phyloP scores from a whole-genome alignment of 176 grass and related monocot species.

The Microstegium vimineum region DNA sequence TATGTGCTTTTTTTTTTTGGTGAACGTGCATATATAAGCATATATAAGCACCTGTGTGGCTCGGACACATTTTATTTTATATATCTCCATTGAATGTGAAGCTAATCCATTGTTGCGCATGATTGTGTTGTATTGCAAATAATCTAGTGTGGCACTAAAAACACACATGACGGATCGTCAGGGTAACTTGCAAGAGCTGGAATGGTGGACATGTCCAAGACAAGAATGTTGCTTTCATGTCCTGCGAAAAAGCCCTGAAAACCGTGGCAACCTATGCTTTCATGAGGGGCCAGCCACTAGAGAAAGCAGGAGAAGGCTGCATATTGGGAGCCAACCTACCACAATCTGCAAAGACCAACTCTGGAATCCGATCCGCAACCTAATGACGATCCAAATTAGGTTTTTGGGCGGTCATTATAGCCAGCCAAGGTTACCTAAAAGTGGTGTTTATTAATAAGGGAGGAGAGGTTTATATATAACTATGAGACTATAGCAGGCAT shows the following conservation, averaged over 20 bases:
- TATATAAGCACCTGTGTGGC: no score
- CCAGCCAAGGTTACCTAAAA: constrained; percentile 44
- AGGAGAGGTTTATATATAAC: not conserved
- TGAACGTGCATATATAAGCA: no score
- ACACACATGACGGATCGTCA: not conserved
- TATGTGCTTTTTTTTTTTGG: no score
- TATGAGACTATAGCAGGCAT: not conserved
- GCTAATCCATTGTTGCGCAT: not conserved
- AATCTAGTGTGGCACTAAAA: not conserved
- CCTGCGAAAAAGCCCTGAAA: constrained; percentile 40
- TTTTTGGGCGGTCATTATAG: constrained; percentile 41
- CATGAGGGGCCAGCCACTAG: not conserved
- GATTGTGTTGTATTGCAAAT: not conserved
- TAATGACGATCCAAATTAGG: constrained; percentile 45
- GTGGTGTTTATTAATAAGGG: constrained; percentile 15
- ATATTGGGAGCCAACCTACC: constrained; percentile 37
- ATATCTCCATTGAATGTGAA: not conserved
- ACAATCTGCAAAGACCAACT: constrained; percentile 47
- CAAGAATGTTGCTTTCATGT: constrained; percentile 36
- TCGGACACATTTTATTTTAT: not conserved
- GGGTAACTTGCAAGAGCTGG: constrained; percentile 17
- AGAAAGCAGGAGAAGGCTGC: constrained; percentile 18
- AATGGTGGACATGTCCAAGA: constrained; percentile 18
- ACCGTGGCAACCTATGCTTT: constrained; percentile 26
- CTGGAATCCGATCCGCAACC: constrained; percentile 30